Evolutionary conservation across 2,329 filamentous ascomycete genomes (phyloP).

Genomic region (Cylindrodendrum hubeiense): DNA sequence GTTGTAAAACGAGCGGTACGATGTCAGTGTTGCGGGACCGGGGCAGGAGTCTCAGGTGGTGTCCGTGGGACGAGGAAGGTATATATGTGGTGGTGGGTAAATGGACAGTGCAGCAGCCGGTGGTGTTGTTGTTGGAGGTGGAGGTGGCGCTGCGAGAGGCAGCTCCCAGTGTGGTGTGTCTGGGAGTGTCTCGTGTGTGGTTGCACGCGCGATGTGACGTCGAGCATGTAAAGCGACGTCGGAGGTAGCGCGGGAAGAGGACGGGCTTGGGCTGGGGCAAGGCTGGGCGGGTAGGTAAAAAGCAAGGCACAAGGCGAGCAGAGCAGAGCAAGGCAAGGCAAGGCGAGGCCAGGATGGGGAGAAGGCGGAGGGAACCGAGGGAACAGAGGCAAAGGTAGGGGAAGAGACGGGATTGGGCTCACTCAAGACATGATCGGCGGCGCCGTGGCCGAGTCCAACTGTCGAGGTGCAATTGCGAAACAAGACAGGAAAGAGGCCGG

Average conservation of each 20-base stretch:
- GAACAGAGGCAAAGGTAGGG: constrained; percentile 13
- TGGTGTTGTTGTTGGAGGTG: constrained; percentile 36
- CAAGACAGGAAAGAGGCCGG: background rate
- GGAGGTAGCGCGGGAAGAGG: constrained; percentile 33
- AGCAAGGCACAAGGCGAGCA: constrained; percentile 10
- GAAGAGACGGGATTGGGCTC: constrained; percentile 33
- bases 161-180: constrained; percentile 21
- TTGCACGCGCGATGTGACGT: constrained; percentile 33
- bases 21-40: background rate
- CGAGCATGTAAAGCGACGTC: constrained; percentile 28
- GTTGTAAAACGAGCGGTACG: background rate
- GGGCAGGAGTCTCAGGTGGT: background rate
- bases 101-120: constrained; percentile 19
- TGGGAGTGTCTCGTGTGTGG: constrained; percentile 25
- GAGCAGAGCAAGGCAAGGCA: too few species aligned
- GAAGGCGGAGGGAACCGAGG: constrained; percentile 20
- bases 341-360: constrained; percentile 22
- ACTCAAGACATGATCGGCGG: constrained; percentile 43
- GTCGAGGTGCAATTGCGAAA: constrained; percentile 17
- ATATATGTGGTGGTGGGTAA: constrained; percentile 7
- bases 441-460: constrained; percentile 17
- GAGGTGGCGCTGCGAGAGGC: constrained; percentile 41
- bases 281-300: constrained; percentile 27
- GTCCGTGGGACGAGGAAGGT: background rate
- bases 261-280: constrained; percentile 23